phyloP scores from a whole-genome alignment of 1,284 basidiomycete genomes.

The Cryptococcus hybrid region DNA sequence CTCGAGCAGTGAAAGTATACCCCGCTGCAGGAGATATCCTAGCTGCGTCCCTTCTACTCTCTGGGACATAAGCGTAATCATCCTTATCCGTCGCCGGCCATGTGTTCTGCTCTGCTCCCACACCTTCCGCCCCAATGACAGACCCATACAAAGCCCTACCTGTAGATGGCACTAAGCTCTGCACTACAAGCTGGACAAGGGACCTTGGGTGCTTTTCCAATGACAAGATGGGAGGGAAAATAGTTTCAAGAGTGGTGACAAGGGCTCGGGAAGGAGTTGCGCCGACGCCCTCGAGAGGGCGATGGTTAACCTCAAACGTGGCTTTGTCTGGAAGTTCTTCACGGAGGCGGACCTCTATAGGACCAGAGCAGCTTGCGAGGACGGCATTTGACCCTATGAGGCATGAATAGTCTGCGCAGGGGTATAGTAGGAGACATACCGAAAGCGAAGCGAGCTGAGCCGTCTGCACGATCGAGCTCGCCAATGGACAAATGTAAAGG shows the following conservation, averaged over 20 bases:
- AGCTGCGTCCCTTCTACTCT: background rate
- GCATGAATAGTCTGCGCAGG: constrained; percentile 12
- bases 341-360: constrained; percentile 55
- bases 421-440: constrained; percentile 24
- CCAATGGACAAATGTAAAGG: constrained; percentile 25
- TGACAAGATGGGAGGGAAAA: constrained; percentile 50
- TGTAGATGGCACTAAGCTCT: constrained; percentile 52
- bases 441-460: constrained; percentile 45
- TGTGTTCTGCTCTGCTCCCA: constrained; percentile 1
- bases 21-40: constrained; percentile 7
- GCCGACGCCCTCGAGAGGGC: constrained; percentile 53
- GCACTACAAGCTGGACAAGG: constrained; percentile 64
- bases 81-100: constrained; percentile 11
- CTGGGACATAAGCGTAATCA: background rate
- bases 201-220: constrained; percentile 55
- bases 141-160: constrained; percentile 3
- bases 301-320: constrained; percentile 54
- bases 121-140: background rate
- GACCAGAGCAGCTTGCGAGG: constrained; percentile 54
- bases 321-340: constrained; percentile 56
- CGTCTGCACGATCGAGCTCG: constrained; percentile 45
- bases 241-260: constrained; percentile 36
- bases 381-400: constrained; percentile 39
- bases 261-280: constrained; percentile 48
- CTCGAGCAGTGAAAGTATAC: constrained; percentile 42